Evolutionary conservation across 2,329 filamentous ascomycete genomes (phyloP), one percentile per base, ranked within the genome.

Genomic region (Polychaeton citri): DNA sequence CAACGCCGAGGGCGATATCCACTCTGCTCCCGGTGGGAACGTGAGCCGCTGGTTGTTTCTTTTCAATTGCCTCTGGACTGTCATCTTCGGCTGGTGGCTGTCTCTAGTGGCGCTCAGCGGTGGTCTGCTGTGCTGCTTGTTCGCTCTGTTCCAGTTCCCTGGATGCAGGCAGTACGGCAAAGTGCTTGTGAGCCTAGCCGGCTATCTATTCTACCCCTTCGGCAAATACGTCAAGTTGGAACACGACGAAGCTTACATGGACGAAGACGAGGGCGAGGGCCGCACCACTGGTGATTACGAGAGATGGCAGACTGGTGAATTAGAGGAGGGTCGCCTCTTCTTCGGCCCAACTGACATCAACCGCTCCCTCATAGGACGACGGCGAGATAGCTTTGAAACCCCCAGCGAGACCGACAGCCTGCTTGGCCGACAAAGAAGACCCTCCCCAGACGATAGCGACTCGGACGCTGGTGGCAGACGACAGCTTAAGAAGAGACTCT

Each of bases 271-370:
- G 52, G 87, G 88, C 28, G 90, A 98, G 61, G 90, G 90, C 15
- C 77, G 90, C 53, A 96, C 87, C 63, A 95, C 98, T 53, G 92
- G 84, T 51, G 90, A 98, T 63, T 98, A 98, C 55, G 90, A 98
- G 59, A 86, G 94, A 61, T 98, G 90, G 90, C 90, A 98, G 63
- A 95, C 78, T 54, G 90, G 90, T 34, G 90, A 98, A 53, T 72
- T 98, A 21, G 90, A 98, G 59, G 86, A 96, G 57, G 90, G 90
- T 3, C 75, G 88, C 21, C 72, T 98, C 2, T 96, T 98, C 65
- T 98, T 98, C 57, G 92, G 90, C 0, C 90, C 90, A 3, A 75
- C 63, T 19, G 63, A 74, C 17, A 51, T 54, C 41, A 78, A 71
- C 47, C 75, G 82, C 36, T 92, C 86, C 5, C 76, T 96, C 35